Evolutionary conservation across 1,284 basidiomycete species (phyloP).

Genomic region (Blastosporella zonata): DNA sequence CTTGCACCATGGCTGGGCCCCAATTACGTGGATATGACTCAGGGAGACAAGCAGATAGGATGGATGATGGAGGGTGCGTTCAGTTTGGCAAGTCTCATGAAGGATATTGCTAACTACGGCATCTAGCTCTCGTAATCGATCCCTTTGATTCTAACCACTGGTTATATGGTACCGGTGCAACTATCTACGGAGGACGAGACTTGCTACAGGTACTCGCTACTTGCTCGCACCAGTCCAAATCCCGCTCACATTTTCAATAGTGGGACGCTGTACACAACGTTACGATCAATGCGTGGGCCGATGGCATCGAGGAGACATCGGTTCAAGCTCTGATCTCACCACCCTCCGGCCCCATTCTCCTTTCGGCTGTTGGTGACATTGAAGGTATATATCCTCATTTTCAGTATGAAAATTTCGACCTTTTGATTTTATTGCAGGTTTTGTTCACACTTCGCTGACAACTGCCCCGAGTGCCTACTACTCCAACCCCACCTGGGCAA

Average conservation of each 20-base stretch:
- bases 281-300: conserved; percentile 55
- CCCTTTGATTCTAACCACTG: conserved; percentile 66
- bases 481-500: conserved; percentile 50
- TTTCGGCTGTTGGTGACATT: conserved; percentile 60
- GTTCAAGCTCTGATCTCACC: conserved; percentile 56
- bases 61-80: conserved; percentile 50
- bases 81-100: not conserved
- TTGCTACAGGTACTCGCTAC: conserved; percentile 28
- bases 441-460: conserved; percentile 49
- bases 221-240: not conserved
- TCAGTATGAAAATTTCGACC: not conserved
- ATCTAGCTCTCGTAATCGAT: conserved; percentile 48
- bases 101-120: not conserved
- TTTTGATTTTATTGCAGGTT: conserved; percentile 33
- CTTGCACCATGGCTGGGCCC: conserved; percentile 59
- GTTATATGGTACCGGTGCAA: conserved; percentile 65
- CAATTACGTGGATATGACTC: conserved; percentile 38
- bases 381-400: conserved; percentile 35
- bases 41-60: conserved; percentile 41
- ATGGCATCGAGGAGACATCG: conserved; percentile 63
- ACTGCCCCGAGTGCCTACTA: conserved; percentile 40
- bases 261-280: conserved; percentile 62
- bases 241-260: conserved; percentile 23
- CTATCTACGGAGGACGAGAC: conserved; percentile 57
- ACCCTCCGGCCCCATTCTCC: conserved; percentile 42